Evolutionary conservation across 2,329 filamentous ascomycete genomes (phyloP).

Genomic region (Alternaria longipes): DNA sequence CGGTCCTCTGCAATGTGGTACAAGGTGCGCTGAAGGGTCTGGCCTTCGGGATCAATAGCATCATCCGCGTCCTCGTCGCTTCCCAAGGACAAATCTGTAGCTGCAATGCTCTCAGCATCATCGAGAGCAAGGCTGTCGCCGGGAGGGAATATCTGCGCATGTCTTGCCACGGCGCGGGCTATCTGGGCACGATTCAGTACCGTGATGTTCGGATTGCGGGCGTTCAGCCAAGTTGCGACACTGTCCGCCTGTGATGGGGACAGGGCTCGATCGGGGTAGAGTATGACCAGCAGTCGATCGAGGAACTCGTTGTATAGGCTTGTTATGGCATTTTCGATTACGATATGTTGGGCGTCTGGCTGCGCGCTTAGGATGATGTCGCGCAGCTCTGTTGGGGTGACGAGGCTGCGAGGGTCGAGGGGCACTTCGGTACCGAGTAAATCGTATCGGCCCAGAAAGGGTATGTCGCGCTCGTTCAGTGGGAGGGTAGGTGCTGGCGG

Average conservation of each 20-base stretch:
- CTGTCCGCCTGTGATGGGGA: slow-evolving; percentile 30
- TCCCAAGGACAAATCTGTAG: slow-evolving; percentile 43
- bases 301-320: slow-evolving; percentile 44
- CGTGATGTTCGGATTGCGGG: slow-evolving; percentile 24
- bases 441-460: slow-evolving; percentile 37
- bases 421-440: slow-evolving; percentile 35
- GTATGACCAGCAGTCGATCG: slow-evolving; percentile 36
- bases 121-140: slow-evolving; percentile 20
- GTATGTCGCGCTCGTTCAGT: slow-evolving; percentile 31
- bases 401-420: slow-evolving; percentile 36
- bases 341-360: slow-evolving; percentile 30
- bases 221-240: slow-evolving; percentile 30
- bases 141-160: slow-evolving; percentile 25
- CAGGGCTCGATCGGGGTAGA: slow-evolving; percentile 32
- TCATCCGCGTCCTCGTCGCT: slow-evolving; percentile 50
- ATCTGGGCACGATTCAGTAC: slow-evolving; percentile 15
- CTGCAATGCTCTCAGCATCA: slow-evolving; percentile 42
- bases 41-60: slow-evolving; percentile 62
- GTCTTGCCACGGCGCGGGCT: slow-evolving; percentile 33
- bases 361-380: slow-evolving; percentile 28
- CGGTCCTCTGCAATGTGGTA: slow-evolving; percentile 96
- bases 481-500: slow-evolving; percentile 24
- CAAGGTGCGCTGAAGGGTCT: slow-evolving; percentile 83
- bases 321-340: slow-evolving; percentile 31
- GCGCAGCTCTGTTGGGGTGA: slow-evolving; percentile 32